These are phyloP conservation scores for Ambispora gerdemannii DNA, from an alignment of 192 early-diverging fungal species.

Conservation along the genomic window DNA sequence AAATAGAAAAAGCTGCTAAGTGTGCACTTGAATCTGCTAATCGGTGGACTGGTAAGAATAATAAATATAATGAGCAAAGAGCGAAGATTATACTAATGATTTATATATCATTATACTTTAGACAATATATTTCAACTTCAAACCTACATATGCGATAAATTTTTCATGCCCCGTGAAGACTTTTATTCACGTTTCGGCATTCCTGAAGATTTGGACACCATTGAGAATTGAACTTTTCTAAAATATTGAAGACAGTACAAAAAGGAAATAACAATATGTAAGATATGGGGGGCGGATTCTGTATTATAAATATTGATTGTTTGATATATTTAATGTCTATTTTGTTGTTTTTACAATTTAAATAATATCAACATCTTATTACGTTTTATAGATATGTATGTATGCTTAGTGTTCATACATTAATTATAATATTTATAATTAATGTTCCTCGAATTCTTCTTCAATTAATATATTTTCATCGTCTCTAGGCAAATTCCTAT, in stretches of 20 bases:
- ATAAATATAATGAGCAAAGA: not conserved
- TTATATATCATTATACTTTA: slow-evolving; percentile 34
- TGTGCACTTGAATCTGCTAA: slow-evolving; percentile 73
- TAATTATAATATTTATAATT: not conserved
- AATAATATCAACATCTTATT: too few relatives aligned
- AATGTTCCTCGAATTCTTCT: slow-evolving; percentile 25
- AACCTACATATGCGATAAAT: slow-evolving; percentile 69
- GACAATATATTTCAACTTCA: slow-evolving; percentile 85
- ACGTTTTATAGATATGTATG: too few relatives aligned
- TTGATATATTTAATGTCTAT: too few relatives aligned
- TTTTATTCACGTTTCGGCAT: slow-evolving; percentile 70
- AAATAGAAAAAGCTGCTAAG: slow-evolving; percentile 56
- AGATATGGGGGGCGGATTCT: too few relatives aligned
- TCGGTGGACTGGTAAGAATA: slow-evolving; percentile 72
- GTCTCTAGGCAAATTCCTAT: slow-evolving; percentile 22
- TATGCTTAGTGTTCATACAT: too few relatives aligned
- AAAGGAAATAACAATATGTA: too few relatives aligned
- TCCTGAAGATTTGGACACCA: slow-evolving; percentile 72
- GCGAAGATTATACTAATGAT: not conserved
- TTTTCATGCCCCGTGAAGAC: slow-evolving; percentile 56
- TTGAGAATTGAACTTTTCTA: too few relatives aligned
- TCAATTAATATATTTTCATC: slow-evolving; percentile 13
- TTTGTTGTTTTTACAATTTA: too few relatives aligned
- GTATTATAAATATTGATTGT: too few relatives aligned
- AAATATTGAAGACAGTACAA: too few relatives aligned